These are phyloP conservation scores for Nitzschia palea DNA, from an alignment of 108 stramenopile species.

Conservation along the genomic window DNA sequence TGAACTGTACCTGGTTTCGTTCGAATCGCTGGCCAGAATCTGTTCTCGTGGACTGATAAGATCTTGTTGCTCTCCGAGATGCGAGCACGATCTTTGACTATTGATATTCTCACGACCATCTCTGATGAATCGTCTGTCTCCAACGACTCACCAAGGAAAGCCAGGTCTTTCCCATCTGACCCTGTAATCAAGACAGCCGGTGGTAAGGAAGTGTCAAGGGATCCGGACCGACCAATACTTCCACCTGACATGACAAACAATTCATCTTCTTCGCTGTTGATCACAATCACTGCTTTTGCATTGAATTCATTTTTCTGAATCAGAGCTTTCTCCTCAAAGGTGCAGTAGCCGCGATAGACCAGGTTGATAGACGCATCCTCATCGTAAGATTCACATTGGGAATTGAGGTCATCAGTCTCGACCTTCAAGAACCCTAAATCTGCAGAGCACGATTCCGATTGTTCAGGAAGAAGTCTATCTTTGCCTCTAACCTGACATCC, in stretches of 20 bases:
- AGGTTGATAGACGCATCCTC: constrained; percentile 35
- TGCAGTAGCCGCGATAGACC: constrained; percentile 65
- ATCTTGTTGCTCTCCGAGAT: background rate
- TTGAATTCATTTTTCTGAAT: constrained; percentile 39
- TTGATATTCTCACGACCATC: constrained; percentile 23
- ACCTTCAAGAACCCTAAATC: background rate
- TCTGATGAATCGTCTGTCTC: constrained; percentile 6
- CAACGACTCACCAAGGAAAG: constrained; percentile 18
- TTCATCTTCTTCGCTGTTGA: constrained; percentile 59
- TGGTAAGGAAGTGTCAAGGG: constrained; percentile 32
- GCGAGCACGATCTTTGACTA: constrained; percentile 6
- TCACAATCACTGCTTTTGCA: constrained; percentile 60
- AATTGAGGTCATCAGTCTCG: constrained; percentile 3
- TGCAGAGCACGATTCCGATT: background rate
- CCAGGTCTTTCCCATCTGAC: constrained; percentile 55
- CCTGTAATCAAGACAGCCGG: constrained; percentile 61
- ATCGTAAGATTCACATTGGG: background rate
- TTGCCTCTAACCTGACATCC: background rate
- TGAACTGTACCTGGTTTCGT: constrained; percentile 36
- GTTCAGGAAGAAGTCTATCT: background rate
- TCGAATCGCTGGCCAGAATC: constrained; percentile 49
- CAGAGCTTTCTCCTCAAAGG: constrained; percentile 54
- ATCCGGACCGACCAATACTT: constrained; percentile 6
- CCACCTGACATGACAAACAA: constrained; percentile 78
- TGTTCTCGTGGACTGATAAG: background rate